Conservation (phyloP, 129 eudicot genomes). For the Pseudognaphalium luteoalbum region DNA sequence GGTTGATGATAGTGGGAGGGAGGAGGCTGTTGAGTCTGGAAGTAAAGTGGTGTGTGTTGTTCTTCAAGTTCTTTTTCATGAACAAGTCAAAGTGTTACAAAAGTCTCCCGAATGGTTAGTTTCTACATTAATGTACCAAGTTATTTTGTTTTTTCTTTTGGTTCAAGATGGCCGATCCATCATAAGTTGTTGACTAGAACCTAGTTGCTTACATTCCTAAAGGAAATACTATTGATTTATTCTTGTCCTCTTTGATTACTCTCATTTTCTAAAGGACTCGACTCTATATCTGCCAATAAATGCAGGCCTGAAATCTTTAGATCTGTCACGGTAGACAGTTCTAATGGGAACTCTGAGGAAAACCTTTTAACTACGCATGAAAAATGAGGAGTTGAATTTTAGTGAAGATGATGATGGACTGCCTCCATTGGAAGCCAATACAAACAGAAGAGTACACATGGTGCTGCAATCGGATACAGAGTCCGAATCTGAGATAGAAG, state of each 20-base stretch:
- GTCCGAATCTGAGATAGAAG: constrained; percentile 57
- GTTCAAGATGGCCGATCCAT: no score
- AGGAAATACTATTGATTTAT: background rate
- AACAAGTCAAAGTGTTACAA: constrained; percentile 65
- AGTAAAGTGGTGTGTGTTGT: constrained; percentile 82
- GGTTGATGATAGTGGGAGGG: constrained; percentile 92
- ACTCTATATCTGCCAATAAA: constrained; percentile 1
- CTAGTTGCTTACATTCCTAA: background rate
- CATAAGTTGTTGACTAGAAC: background rate
- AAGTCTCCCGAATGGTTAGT: constrained; percentile 75
- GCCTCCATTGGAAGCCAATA: constrained; percentile 81
- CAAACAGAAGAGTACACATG: constrained; percentile 56
- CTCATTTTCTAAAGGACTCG: background rate
- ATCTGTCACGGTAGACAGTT: constrained; percentile 29
- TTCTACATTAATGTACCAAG: background rate
- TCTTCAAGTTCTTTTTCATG: constrained; percentile 78
- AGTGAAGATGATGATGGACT: constrained; percentile 86
- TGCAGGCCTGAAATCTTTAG: constrained; percentile 74
- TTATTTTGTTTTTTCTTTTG: background rate
- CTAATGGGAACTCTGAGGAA: constrained; percentile 27
- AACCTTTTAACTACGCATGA: constrained; percentile 27
- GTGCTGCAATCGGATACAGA: constrained; percentile 43
- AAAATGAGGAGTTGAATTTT: constrained; percentile 42
- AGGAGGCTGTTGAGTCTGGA: constrained; percentile 78
- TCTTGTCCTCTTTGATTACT: background rate